Percentiles rank a stretch among this genome's conserved stretches.
These are phyloP conservation scores for Cladosporium sp. DNA, from an alignment of 2,329 filamentous ascomycete genomes.

Conservation along the genomic window DNA sequence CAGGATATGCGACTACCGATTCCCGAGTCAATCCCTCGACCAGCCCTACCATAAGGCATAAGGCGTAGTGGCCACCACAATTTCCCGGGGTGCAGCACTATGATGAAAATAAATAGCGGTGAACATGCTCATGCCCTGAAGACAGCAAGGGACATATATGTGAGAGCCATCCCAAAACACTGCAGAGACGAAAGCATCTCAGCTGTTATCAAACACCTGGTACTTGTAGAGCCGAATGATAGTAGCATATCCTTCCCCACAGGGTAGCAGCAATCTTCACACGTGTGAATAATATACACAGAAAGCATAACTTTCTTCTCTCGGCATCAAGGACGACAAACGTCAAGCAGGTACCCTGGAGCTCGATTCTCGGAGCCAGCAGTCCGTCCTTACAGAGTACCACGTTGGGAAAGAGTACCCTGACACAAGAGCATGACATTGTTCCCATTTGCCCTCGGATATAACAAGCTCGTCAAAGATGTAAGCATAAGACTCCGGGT, in stretches of 20 bases:
- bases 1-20: background rate
- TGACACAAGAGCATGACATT: background rate
- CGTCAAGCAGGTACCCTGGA: background rate
- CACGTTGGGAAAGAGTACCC: background rate
- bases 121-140: background rate
- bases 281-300: background rate
- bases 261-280: background rate
- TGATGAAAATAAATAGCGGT: background rate
- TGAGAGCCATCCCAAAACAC: background rate
- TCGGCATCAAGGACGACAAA: background rate
- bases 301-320: background rate
- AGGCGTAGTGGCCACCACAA: conserved; percentile 1
- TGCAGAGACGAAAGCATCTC: background rate
- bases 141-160: background rate
- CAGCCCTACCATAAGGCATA: conserved; percentile 8
- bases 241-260: background rate
- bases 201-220: background rate
- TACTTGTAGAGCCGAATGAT: background rate
- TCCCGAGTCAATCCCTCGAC: background rate
- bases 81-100: background rate
- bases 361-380: background rate
- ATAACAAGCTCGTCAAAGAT: background rate
- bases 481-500: too few species aligned
- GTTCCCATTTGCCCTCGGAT: background rate
- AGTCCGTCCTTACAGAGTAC: background rate